phyloP scores from a whole-genome alignment of 257 asterid genomes.

The Coffea eugenioides region DNA sequence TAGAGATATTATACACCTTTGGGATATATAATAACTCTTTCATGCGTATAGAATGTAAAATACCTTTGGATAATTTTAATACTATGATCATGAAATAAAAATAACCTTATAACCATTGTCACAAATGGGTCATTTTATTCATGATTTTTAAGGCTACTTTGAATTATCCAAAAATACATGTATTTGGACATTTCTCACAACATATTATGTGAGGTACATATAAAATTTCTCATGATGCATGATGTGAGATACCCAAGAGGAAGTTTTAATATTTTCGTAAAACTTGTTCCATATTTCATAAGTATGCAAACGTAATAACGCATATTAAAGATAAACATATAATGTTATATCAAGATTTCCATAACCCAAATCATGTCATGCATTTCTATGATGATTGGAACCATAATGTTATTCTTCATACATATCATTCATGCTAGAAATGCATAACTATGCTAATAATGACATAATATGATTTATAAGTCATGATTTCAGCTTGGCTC shows the following conservation, averaged over 20 bases:
- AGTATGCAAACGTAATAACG: background rate
- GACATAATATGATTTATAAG: background rate
- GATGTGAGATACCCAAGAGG: background rate
- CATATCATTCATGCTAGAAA: background rate
- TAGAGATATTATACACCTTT: too few species aligned
- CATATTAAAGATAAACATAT: background rate
- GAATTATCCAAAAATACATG: too few species aligned
- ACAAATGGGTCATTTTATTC: background rate
- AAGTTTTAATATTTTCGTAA: too few species aligned
- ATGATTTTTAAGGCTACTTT: background rate
- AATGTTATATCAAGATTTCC: too few species aligned
- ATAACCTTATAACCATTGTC: background rate
- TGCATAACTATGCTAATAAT: too few species aligned
- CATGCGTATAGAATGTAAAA: background rate
- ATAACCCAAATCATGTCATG: background rate
- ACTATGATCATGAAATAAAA: background rate
- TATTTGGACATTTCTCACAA: too few species aligned
- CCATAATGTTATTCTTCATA: too few species aligned
- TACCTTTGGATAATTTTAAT: too few species aligned
- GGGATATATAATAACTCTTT: background rate
- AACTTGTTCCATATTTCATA: background rate
- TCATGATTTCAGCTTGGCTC: background rate
- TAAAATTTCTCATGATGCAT: background rate
- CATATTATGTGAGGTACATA: too few species aligned
- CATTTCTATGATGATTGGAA: background rate